A percentile compares a stretch with the other conserved stretches of the same genome.
Conservation (phyloP, 2,329 filamentous ascomycete species). For the Colletotrichum acutatum region DNA sequence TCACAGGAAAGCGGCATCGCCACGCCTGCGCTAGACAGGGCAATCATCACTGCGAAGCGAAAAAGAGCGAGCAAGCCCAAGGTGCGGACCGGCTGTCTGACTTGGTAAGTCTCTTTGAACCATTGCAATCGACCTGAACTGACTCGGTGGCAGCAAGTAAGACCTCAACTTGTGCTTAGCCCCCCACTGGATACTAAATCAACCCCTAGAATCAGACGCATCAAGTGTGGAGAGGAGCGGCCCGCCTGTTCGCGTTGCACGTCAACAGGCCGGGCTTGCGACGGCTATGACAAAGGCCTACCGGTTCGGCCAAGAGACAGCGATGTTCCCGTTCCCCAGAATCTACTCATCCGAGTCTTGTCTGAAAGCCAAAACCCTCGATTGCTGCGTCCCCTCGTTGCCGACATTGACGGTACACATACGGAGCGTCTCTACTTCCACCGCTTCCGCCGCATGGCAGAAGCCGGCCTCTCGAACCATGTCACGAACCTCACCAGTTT, state of each 20-base stretch:
- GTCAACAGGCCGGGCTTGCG: conserved; percentile 47
- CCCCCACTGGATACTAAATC: not conserved
- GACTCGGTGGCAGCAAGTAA: conserved; percentile 41
- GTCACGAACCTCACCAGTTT: conserved; percentile 43
- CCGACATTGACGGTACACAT: conserved; percentile 49
- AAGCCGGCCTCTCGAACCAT: conserved; percentile 43
- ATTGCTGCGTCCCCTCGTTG: conserved; percentile 44
- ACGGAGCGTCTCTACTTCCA: conserved; percentile 49
- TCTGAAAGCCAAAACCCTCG: conserved; percentile 6
- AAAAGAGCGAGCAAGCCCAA: conserved; percentile 51
- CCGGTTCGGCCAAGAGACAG: conserved; percentile 2
- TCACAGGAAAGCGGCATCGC: not conserved
- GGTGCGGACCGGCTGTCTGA: conserved; percentile 52
- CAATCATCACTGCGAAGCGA: conserved; percentile 27
- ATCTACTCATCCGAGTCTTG: not conserved
- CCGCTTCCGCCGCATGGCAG: conserved; percentile 45
- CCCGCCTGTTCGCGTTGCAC: conserved; percentile 48
- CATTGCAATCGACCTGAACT: not conserved
- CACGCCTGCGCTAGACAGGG: not conserved
- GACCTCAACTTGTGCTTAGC: conserved; percentile 14
- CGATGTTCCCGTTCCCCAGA: not conserved
- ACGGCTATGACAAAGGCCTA: conserved; percentile 45
- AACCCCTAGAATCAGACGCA: conserved; percentile 45
- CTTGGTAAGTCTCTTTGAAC: conserved; percentile 45
- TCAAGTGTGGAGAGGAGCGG: conserved; percentile 50